Percentiles rank a stretch among this genome's conserved stretches.
Conservation (phyloP, 2,329 filamentous ascomycete species). For the Fusarium zealandicum region DNA sequence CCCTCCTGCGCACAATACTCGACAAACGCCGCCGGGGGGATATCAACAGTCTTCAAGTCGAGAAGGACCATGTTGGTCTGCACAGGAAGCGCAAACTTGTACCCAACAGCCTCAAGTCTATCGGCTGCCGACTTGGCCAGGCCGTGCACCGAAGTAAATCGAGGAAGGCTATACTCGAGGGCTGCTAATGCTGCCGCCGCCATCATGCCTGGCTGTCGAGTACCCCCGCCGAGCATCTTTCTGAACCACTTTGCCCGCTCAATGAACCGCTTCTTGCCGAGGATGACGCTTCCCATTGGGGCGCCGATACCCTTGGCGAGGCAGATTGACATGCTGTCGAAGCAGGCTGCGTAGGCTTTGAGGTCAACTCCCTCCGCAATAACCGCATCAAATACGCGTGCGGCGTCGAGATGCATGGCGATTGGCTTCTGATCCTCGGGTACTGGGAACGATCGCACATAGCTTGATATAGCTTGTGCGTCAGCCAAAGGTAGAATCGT, state of each 20-base stretch:
- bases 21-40: conserved; percentile 33
- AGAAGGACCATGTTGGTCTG: conserved; percentile 42
- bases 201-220: conserved; percentile 74
- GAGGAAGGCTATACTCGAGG: conserved; percentile 48
- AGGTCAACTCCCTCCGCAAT: conserved; percentile 70
- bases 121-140: conserved; percentile 28
- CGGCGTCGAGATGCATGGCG: conserved; percentile 76
- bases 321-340: conserved; percentile 77
- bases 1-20: conserved; percentile 24
- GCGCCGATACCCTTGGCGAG: conserved; percentile 82
- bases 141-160: conserved; percentile 30
- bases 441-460: conserved; percentile 59
- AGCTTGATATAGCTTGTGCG: conserved; percentile 69
- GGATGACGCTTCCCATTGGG: conserved; percentile 76
- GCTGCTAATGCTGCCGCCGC: conserved; percentile 73
- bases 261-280: conserved; percentile 54
- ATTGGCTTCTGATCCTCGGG: conserved; percentile 56
- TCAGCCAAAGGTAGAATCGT: conserved; percentile 77
- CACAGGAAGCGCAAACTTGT: conserved; percentile 36
- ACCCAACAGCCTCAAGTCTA: conserved; percentile 24
- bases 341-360: conserved; percentile 68
- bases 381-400: conserved; percentile 77
- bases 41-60: conserved; percentile 28
- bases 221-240: conserved; percentile 76
- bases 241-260: conserved; percentile 52